Conservation (phyloP, 75 land plant species). For the Cupressus sempervirens region DNA sequence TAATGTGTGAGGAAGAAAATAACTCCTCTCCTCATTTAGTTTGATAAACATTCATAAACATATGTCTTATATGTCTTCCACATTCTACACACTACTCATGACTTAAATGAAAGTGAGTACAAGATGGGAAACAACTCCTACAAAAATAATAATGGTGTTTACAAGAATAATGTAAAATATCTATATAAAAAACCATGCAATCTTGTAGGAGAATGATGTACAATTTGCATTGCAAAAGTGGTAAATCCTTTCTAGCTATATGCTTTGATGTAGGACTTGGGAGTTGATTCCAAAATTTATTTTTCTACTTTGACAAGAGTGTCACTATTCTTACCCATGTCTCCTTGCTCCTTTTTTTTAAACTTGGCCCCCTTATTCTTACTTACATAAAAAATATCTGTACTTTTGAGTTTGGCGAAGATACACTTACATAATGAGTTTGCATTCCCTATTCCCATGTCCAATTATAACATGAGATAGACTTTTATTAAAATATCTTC, state of each 20-base stretch:
- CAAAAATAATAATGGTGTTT: background rate
- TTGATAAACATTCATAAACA: background rate
- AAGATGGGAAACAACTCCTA: background rate
- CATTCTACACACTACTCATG: background rate
- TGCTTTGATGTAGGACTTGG: too few relatives aligned
- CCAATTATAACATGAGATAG: background rate
- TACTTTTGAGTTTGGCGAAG: background rate
- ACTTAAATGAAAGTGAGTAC: background rate
- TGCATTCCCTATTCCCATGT: background rate
- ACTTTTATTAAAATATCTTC: background rate
- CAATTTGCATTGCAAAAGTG: too few relatives aligned
- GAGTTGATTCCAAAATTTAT: too few relatives aligned
- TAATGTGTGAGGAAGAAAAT: too few relatives aligned
- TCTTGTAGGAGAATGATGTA: too few relatives aligned
- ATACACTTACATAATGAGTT: background rate
- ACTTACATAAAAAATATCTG: background rate
- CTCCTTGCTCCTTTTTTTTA: background rate
- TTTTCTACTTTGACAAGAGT: too few relatives aligned
- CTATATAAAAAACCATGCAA: too few relatives aligned
- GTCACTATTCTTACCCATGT: too few relatives aligned
- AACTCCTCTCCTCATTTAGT: background rate
- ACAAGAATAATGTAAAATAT: too few relatives aligned
- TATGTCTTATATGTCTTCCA: background rate
- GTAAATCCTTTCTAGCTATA: too few relatives aligned
- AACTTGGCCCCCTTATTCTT: background rate